Evolutionary conservation across 2,329 filamentous ascomycete species (phyloP).

Genomic region (Sclerotinia nivalis): DNA sequence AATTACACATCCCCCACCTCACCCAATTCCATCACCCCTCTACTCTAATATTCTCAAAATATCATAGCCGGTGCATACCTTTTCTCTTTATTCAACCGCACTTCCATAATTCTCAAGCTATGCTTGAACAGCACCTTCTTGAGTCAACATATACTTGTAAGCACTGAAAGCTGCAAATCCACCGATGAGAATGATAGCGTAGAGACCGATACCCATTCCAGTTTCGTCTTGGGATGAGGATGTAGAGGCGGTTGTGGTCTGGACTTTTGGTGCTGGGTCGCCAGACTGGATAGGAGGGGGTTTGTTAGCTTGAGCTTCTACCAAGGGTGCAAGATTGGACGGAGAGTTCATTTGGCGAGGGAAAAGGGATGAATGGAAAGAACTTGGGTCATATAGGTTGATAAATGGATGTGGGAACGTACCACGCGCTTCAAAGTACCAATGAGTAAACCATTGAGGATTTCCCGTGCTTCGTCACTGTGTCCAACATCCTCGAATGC

Average conservation of each 20-base stretch:
- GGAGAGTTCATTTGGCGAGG: neutral
- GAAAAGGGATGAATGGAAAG: neutral
- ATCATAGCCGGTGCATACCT: neutral
- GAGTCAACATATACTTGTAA: constrained; percentile 77
- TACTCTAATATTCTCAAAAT: neutral
- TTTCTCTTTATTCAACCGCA: neutral
- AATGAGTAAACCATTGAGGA: constrained; percentile 74
- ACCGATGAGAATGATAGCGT: constrained; percentile 77
- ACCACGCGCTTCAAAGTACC: constrained; percentile 81
- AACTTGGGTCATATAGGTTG: constrained; percentile 15
- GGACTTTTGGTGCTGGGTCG: constrained; percentile 63
- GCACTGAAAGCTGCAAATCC: constrained; percentile 74
- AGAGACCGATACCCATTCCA: constrained; percentile 73
- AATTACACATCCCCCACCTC: neutral
- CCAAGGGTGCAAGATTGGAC: too few species aligned
- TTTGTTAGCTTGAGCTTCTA: neutral
- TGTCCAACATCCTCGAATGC: constrained; percentile 99
- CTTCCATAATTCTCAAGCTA: constrained; percentile 1
- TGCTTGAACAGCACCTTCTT: constrained; percentile 29
- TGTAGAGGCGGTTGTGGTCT: constrained; percentile 52
- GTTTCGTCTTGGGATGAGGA: constrained; percentile 46
- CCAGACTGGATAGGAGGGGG: constrained; percentile 55
- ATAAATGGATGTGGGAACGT: constrained; percentile 43
- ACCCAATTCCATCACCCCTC: too few species aligned
- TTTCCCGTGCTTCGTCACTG: constrained; percentile 96